phyloP scores from a whole-genome alignment of 2,329 filamentous ascomycete species.

The Verticillium nonalfalfae region DNA sequence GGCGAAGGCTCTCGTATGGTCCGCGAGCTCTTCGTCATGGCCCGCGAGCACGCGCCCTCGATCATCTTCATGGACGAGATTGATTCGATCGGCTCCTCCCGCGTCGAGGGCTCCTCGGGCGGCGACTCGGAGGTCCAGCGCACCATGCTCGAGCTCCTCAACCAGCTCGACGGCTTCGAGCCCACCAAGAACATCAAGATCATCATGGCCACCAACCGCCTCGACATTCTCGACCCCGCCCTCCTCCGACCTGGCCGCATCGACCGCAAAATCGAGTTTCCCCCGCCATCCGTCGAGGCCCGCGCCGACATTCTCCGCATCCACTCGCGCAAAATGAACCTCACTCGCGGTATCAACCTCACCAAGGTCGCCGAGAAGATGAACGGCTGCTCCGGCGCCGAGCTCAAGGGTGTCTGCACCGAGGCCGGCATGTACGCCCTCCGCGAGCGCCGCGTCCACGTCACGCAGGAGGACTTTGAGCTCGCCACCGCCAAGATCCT shows the following conservation, averaged over 20 bases:
- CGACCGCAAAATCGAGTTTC: conserved; percentile 98
- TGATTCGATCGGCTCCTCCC: conserved; percentile 94
- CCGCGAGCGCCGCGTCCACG: conserved; percentile 90
- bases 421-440: conserved; percentile 98
- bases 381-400: conserved; percentile 96
- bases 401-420: conserved; percentile 97
- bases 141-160: conserved; percentile 96
- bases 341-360: conserved; percentile 94
- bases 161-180: conserved; percentile 97
- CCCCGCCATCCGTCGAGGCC: conserved; percentile 91
- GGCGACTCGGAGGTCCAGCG: conserved; percentile 97
- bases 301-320: conserved; percentile 96
- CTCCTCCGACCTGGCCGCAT: conserved; percentile 94
- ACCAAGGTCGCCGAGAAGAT: conserved; percentile 99
- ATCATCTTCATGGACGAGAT: conserved; percentile 99
- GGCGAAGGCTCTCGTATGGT: conserved; percentile 98
- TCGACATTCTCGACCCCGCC: conserved; percentile 94
- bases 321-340: conserved; percentile 96
- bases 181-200: conserved; percentile 99
- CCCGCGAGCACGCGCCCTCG: conserved; percentile 90
- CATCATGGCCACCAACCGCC: conserved; percentile 98
- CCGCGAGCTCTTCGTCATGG: conserved; percentile 98
- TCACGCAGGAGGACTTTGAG: conserved; percentile 98
- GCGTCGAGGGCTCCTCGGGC: conserved; percentile 90
- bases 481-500: conserved; percentile 97